Percentiles rank a stretch among this genome's conserved stretches.
These are phyloP conservation scores for Magnusiomyces suaveolens DNA, from an alignment of 1,139 yeast species.

Conservation along the genomic window DNA sequence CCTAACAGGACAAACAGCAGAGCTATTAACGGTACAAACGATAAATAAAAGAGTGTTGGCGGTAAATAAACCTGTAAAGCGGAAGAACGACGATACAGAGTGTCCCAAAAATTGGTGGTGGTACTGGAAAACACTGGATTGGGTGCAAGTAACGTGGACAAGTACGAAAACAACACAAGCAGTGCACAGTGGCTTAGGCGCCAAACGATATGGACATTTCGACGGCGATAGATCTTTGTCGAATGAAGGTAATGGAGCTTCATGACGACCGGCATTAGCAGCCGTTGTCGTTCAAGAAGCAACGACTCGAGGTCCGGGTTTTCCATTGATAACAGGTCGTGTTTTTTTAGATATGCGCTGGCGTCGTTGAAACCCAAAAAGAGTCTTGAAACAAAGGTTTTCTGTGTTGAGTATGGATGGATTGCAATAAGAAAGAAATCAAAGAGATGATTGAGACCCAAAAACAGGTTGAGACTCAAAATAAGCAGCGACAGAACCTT, in stretches of 20 bases:
- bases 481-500: no score
- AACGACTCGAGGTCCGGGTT: neutral
- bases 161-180: neutral
- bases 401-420: no score
- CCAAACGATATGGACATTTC: neutral
- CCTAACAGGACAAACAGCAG: neutral
- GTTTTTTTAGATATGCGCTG: no score
- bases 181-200: neutral
- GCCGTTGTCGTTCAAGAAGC: neutral
- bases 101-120: neutral
- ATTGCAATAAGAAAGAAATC: no score
- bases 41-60: neutral
- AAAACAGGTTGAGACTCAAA: no score
- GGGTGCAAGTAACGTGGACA: neutral
- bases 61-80: neutral
- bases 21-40: neutral
- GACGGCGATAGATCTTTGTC: neutral
- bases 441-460: no score
- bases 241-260: neutral
- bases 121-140: neutral
- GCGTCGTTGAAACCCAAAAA: no score
- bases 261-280: neutral
- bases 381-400: no score
- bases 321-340: neutral
- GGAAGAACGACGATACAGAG: neutral